phyloP scores from a whole-genome alignment of 345 rosid genomes.

The Linum usitatissimum region DNA sequence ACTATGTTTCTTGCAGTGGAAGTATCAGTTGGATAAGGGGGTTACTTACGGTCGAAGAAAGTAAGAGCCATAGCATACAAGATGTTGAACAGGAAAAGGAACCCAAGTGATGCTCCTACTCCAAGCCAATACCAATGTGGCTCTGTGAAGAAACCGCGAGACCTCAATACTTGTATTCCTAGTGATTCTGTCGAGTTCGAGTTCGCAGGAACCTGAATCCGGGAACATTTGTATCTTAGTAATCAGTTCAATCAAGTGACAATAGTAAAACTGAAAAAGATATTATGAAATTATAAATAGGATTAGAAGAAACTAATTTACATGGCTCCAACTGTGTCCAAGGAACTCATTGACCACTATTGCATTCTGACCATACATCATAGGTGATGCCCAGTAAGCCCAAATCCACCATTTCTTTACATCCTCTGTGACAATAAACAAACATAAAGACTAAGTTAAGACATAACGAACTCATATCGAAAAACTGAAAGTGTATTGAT shows the following conservation, averaged over 20 bases:
- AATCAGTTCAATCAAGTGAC: background rate
- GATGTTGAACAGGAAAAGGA: background rate
- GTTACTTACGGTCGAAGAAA: background rate
- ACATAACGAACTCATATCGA: background rate
- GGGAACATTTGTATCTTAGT: background rate
- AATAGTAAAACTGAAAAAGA: background rate
- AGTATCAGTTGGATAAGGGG: background rate
- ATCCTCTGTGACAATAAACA: background rate
- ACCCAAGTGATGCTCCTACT: constrained; percentile 1
- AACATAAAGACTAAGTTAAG: background rate
- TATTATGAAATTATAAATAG: background rate
- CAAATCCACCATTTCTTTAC: constrained; percentile 7
- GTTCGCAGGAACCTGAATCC: background rate
- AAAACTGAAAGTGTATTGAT: background rate
- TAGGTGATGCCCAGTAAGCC: background rate
- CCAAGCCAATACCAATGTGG: constrained; percentile 6
- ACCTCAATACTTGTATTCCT: constrained; percentile 3
- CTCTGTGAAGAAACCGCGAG: constrained; percentile 4
- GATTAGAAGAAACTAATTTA: background rate
- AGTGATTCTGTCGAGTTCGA: background rate
- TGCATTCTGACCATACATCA: constrained; percentile 5
- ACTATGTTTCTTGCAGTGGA: background rate
- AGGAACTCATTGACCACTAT: background rate
- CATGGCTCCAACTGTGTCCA: background rate
- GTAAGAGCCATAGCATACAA: background rate